A percentile compares a stretch with the other conserved stretches of the same genome.
These are phyloP conservation scores for Beta vulgaris DNA, from an alignment of 148 eudicot genomes.

Conservation along the genomic window DNA sequence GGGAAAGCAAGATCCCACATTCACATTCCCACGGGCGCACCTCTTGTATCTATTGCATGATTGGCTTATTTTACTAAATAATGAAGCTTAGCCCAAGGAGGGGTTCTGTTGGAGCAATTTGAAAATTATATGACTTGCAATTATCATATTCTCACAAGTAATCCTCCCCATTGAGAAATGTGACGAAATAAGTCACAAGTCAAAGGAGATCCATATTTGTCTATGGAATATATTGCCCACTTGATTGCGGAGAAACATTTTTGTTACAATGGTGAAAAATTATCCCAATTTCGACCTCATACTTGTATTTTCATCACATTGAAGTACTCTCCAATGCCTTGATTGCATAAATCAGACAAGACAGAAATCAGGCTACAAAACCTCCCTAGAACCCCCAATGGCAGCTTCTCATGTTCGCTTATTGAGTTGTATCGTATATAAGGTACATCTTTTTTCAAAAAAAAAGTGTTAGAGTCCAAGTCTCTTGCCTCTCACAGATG, in stretches of 20 bases:
- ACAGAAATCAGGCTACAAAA: no score
- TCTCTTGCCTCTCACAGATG: not conserved
- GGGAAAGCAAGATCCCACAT: no score
- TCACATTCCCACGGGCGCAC: no score
- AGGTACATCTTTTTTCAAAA: not conserved
- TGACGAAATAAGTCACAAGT: not conserved
- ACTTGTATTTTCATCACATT: not conserved
- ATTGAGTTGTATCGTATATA: not conserved
- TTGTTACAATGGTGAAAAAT: no score
- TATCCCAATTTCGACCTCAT: not conserved
- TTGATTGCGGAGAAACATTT: not conserved
- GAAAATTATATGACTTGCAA: no score
- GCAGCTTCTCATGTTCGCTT: not conserved
- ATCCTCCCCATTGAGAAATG: not conserved
- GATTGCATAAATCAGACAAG: no score
- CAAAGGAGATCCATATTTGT: not conserved
- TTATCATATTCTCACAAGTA: no score
- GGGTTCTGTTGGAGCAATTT: not conserved
- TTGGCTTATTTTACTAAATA: no score
- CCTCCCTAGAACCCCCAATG: no score
- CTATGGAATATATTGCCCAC: not conserved
- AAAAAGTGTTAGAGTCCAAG: not conserved
- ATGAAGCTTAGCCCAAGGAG: no score
- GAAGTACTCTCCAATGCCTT: no score
- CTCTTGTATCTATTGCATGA: no score